phyloP scores from a whole-genome alignment of 164 flowering plant species.

The Aristolochia fimbriata region DNA sequence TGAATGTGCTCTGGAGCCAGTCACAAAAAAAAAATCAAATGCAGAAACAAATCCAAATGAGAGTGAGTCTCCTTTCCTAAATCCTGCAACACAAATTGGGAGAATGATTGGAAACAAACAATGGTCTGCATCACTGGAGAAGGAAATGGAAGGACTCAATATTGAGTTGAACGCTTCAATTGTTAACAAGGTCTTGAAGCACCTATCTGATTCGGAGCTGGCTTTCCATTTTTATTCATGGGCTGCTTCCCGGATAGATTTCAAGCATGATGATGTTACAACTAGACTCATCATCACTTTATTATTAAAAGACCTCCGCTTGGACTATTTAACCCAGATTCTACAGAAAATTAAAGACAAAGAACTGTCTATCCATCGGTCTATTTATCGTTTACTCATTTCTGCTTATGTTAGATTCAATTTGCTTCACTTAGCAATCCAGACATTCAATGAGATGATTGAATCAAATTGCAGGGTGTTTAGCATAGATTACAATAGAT shows the following conservation, averaged over 20 bases:
- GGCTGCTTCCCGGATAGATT: slow-evolving; percentile 20
- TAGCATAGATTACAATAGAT: slow-evolving; percentile 69
- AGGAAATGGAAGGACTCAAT: slow-evolving; percentile 14
- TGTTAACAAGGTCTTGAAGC: slow-evolving; percentile 20
- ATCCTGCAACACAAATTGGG: slow-evolving; percentile 10
- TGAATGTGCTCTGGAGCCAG: background rate
- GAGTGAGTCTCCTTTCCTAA: slow-evolving; percentile 3
- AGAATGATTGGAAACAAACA: slow-evolving; percentile 10
- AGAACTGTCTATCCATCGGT: slow-evolving; percentile 32
- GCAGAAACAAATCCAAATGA: slow-evolving; percentile 7
- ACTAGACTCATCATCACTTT: slow-evolving; percentile 16
- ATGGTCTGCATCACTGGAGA: slow-evolving; percentile 23
- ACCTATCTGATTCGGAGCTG: slow-evolving; percentile 14
- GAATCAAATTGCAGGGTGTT: slow-evolving; percentile 71
- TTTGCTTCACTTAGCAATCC: slow-evolving; percentile 52
- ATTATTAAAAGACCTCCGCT: slow-evolving; percentile 16
- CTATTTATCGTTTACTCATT: slow-evolving; percentile 57
- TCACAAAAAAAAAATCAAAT: slow-evolving; percentile 4
- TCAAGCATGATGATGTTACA: slow-evolving; percentile 18
- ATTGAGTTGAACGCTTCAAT: slow-evolving; percentile 17
- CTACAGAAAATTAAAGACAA: slow-evolving; percentile 13
- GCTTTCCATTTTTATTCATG: slow-evolving; percentile 20
- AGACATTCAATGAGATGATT: slow-evolving; percentile 76
- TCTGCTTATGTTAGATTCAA: slow-evolving; percentile 59
- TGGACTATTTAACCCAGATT: slow-evolving; percentile 12